A percentile compares a stretch with the other conserved stretches of the same genome.
These are phyloP conservation scores for Dalbergia cochinchinensis DNA, from an alignment of 306 rosid genomes.

Conservation along the genomic window DNA sequence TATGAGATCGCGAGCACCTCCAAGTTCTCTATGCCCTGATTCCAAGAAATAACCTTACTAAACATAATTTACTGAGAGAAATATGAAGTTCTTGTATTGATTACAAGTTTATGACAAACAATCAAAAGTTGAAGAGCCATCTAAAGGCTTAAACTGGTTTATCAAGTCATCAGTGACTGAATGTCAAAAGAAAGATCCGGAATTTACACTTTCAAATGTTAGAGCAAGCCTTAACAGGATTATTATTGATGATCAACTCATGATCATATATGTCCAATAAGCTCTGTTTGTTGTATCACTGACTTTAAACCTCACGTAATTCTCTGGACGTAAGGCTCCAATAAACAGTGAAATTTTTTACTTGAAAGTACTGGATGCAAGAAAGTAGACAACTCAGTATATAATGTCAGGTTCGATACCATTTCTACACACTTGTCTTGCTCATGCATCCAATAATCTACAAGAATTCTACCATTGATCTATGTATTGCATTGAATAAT, in stretches of 20 bases:
- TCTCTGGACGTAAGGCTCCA: constrained; percentile 49
- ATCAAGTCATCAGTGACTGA: constrained; percentile 33
- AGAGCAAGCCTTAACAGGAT: constrained; percentile 46
- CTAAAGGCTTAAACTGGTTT: constrained; percentile 1
- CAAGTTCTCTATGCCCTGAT: constrained; percentile 85
- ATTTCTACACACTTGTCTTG: neutral
- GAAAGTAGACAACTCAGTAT: neutral
- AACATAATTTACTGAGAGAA: constrained; percentile 10
- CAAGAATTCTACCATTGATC: neutral
- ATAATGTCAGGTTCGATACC: neutral
- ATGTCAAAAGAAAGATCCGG: neutral
- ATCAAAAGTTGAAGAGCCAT: neutral
- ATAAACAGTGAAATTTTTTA: constrained; percentile 43
- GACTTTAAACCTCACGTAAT: constrained; percentile 56
- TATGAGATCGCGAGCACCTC: constrained; percentile 83
- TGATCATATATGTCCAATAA: constrained; percentile 46
- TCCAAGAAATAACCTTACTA: constrained; percentile 33
- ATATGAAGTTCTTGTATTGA: constrained; percentile 23
- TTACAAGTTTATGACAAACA: neutral
- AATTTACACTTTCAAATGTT: constrained; percentile 43
- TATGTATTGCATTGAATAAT: neutral
- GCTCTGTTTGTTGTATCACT: constrained; percentile 61
- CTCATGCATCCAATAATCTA: constrained; percentile 16
- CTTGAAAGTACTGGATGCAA: neutral
- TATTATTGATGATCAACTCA: constrained; percentile 42